phyloP scores from a whole-genome alignment of 305 asterid genomes.

The Rubia tinctorum region DNA sequence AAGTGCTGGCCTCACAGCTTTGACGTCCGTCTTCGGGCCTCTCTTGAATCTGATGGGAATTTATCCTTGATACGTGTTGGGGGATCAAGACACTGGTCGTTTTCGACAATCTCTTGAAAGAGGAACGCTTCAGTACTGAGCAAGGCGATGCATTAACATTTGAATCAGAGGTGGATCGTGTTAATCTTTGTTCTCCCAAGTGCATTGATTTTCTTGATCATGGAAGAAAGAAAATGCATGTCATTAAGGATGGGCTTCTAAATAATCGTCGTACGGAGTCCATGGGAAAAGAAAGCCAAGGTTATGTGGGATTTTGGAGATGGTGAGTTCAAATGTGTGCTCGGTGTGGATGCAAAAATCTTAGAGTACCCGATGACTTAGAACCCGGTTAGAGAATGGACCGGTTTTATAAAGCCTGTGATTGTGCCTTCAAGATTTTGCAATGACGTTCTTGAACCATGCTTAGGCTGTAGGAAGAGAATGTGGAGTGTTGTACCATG shows the following conservation, averaged over 20 bases:
- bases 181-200: conserved; percentile 44
- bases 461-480: conserved; percentile 24
- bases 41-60: too few species aligned
- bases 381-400: conserved; percentile 91
- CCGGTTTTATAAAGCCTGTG: conserved; percentile 60
- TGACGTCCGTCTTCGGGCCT: too few species aligned
- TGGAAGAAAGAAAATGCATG: conserved; percentile 1
- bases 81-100: too few species aligned
- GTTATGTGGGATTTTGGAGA: conserved; percentile 88
- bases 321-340: conserved; percentile 84
- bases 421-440: conserved; percentile 80
- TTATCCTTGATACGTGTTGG: conserved; percentile 31
- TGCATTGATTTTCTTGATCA: too few species aligned
- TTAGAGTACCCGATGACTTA: conserved; percentile 65
- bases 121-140: conserved; percentile 50
- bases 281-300: conserved; percentile 92
- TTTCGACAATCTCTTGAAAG: neutral
- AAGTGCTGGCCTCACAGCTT: too few species aligned
- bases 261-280: conserved; percentile 73
- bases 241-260: too few species aligned
- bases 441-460: conserved; percentile 45
- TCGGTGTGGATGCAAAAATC: conserved; percentile 78
- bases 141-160: too few species aligned
- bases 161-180: conserved; percentile 12
- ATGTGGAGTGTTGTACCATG: neutral